These are phyloP conservation scores for Phytophthora cryptogea DNA, from an alignment of 352 stramenopile species.

Conservation along the genomic window DNA sequence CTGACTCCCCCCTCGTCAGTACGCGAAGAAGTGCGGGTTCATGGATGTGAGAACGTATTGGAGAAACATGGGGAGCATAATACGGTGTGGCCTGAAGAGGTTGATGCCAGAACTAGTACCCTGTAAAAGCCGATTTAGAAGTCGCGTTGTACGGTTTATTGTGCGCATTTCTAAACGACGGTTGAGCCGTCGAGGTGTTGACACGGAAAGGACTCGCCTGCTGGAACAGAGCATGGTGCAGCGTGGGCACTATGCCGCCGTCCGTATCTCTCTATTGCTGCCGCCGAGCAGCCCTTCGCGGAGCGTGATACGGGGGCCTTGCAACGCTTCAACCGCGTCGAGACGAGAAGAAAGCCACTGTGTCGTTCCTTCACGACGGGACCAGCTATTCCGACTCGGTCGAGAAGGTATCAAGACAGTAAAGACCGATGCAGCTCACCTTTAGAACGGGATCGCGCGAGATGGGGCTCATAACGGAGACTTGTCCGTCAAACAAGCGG, in stretches of 20 bases:
- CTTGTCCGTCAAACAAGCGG: not conserved
- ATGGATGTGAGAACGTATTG: conserved; percentile 14
- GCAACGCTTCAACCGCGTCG: conserved; percentile 19
- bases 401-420: conserved; percentile 9
- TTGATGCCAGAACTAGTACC: not conserved
- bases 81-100: not conserved
- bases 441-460: not conserved
- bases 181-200: conserved; percentile 21
- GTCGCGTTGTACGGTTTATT: not conserved
- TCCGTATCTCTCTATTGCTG: conserved; percentile 28
- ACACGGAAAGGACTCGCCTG: conserved; percentile 20
- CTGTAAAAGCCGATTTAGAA: not conserved
- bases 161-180: conserved; percentile 25
- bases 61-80: not conserved
- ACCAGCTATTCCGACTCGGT: not conserved
- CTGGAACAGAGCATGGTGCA: conserved; percentile 22
- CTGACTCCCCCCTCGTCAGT: conserved; percentile 26
- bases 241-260: conserved; percentile 18
- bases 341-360: conserved; percentile 8
- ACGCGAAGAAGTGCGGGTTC: not conserved
- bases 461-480: conserved; percentile 3
- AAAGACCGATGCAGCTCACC: conserved; percentile 6
- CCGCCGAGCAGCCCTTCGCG: not conserved
- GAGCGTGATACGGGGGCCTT: conserved; percentile 7
- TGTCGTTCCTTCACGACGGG: not conserved